Evolutionary conservation across 306 rosid species (phyloP), one percentile per base, ranked within the genome.

Genomic region (Astragalus membranaceus): DNA sequence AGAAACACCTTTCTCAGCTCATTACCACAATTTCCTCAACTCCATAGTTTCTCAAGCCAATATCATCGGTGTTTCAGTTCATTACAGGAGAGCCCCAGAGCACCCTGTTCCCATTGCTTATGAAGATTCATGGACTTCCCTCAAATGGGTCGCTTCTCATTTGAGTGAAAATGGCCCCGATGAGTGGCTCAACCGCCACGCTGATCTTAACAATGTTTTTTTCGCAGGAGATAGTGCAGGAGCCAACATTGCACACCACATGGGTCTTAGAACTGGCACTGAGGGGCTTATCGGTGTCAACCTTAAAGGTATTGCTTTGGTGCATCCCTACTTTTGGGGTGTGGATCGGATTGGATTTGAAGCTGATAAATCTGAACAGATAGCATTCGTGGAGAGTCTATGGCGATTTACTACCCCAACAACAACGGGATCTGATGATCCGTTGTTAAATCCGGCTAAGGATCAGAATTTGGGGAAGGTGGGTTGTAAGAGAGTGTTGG

Each of bases 191-290:
- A 26, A 26, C 30, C 2, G 3, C 2, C 2, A 26, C 2, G 30
- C 71, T 0, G 84, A 88, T 70, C 50, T 69, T 4, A 57, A 7
- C n/a, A 67, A 59, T 10, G 79, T 83, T 10, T 81, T 70, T 55
- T 64, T 88, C 2, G 78, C 75, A 1, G 94, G 87, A 7, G 94
- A 88, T 39, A 88, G 88, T 57, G 86, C 85, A 0, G 89, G 93
- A 1, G 89, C 73, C 5, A 85, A 81, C 3, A 59, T 85, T 4
- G 80, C 83, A 9, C 88, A 88, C 51, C 72, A 80, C 13, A 37
- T 78, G 78, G 88, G 75, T 2, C 16, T 83, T 20, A 75, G 82
- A 54, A 42, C 69, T 1, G 83, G 85, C 0, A 0, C 7, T 0
- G 92, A 85, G 1, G 81, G 77, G 10, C 26, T 78, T 14, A 26